phyloP scores from a whole-genome alignment of 2,329 filamentous ascomycete species.

The Cladophialophora carrionii region DNA sequence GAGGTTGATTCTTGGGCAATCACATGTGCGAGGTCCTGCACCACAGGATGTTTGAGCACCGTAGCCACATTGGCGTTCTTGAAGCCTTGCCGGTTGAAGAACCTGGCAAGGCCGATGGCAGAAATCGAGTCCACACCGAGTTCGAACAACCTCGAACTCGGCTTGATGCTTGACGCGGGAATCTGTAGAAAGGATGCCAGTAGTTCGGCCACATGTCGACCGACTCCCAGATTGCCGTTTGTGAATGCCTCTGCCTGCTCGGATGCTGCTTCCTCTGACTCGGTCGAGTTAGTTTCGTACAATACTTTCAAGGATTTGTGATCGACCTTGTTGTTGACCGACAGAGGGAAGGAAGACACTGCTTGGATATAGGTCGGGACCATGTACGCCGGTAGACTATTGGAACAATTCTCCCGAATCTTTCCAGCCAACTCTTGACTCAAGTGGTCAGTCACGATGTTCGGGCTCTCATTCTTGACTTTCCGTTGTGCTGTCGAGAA shows the following conservation, averaged over 20 bases:
- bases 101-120: constrained; percentile 68
- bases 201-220: constrained; percentile 56
- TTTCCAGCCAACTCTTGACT: constrained; percentile 49
- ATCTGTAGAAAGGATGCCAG: constrained; percentile 51
- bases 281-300: constrained; percentile 60
- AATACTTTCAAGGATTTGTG: constrained; percentile 68
- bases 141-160: constrained; percentile 74
- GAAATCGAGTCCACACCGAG: constrained; percentile 88
- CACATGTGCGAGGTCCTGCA: constrained; percentile 51
- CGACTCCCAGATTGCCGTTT: constrained; percentile 46
- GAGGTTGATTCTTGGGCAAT: constrained; percentile 3
- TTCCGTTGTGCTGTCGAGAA: constrained; percentile 47
- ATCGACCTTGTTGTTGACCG: constrained; percentile 88
- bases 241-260: constrained; percentile 46
- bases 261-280: constrained; percentile 62
- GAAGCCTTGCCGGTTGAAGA: constrained; percentile 67
- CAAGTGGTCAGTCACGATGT: constrained; percentile 47
- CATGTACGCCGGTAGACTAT: constrained; percentile 81
- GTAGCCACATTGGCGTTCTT: constrained; percentile 63
- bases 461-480: constrained; percentile 29
- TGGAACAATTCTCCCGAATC: constrained; percentile 67
- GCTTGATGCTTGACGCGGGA: constrained; percentile 50
- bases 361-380: constrained; percentile 81
- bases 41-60: constrained; percentile 65
- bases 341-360: constrained; percentile 73